Evolutionary conservation across 164 flowering plant genomes (phyloP), one percentile per base, ranked within the genome.

Genomic region (Umbellularia californica): DNA sequence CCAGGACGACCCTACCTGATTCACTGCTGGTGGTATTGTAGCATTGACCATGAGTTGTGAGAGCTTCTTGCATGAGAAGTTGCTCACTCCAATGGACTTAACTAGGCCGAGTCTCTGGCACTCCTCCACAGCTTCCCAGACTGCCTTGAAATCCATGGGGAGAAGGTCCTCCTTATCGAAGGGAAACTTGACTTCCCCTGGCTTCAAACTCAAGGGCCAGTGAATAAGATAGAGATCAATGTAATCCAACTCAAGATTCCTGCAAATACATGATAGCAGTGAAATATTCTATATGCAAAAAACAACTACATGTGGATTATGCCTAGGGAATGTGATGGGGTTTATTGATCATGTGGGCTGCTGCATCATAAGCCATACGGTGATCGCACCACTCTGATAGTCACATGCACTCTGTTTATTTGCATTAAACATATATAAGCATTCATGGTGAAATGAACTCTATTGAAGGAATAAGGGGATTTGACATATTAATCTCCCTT

Each of bases 51-150:
- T 69, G 3, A 82, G 17, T 23, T 77, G 58, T 7, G 77, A 58
- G 23, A 82, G 67, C 72, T 82, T 73, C 82, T 30, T 30, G 0
- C 5, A 30, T 30, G 5, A 30, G 35, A 30, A 30, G 35, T 30
- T 30, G 35, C 35, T 77, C 25, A 82, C 82, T 13, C 81, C 85
- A 23, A 82, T 82, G 68, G 75, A 74, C 55, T 72, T 82, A 0
- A 81, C 77, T 20, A 82, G 72, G 23, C 82, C 81, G 24, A 77
- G 67, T 19, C 28, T 75, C 13, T 72, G 72, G 35, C 77, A 71
- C 65, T 75, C 72, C 25, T 82, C 84, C 84, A 82, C 77, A 41
- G 79, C 81, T 69, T 58, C 75, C 82, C 84, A 82, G 19, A 66
- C 73, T 5, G 65, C 52, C 35, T 67, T 77, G 51, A 80, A 19